phyloP scores from a whole-genome alignment of 805 yeast genomes.

The Candida caryicola region DNA sequence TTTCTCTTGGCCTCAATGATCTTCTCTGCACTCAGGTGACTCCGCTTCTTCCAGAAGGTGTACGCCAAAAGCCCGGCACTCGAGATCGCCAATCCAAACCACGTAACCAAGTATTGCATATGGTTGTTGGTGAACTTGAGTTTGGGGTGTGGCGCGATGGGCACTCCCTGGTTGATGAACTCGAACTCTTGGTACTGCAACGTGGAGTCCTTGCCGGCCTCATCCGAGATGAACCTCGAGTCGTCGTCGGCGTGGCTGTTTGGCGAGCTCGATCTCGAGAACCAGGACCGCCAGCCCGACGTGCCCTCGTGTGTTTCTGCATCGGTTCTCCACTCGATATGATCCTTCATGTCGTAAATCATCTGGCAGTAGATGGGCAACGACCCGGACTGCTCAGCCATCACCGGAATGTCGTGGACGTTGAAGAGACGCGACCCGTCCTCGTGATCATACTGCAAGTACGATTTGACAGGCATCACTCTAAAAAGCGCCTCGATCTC shows the following conservation, averaged over 20 bases:
- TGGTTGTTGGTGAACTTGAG: constrained; percentile 86
- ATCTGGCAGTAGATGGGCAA: constrained; percentile 78
- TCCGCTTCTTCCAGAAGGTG: constrained; percentile 27
- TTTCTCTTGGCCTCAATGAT: constrained; percentile 38
- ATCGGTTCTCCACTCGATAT: constrained; percentile 45
- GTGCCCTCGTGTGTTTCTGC: constrained; percentile 5
- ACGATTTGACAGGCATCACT: constrained; percentile 58
- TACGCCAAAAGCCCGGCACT: constrained; percentile 62
- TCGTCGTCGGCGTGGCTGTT: constrained; percentile 10
- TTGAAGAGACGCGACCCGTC: constrained; percentile 67
- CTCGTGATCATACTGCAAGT: constrained; percentile 68
- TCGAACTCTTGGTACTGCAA: constrained; percentile 45
- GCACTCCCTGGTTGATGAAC: constrained; percentile 79
- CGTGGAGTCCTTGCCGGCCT: constrained; percentile 28
- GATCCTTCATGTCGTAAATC: constrained; percentile 62
- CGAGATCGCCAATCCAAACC: constrained; percentile 85
- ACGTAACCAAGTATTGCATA: constrained; percentile 85
- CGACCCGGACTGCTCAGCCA: constrained; percentile 66
- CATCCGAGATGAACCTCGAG: constrained; percentile 18
- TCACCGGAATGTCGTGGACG: constrained; percentile 76
- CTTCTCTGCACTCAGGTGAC: constrained; percentile 36
- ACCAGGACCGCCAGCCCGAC: constrained; percentile 13
- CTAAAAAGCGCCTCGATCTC: constrained; percentile 73
- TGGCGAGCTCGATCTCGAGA: background rate
- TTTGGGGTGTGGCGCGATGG: constrained; percentile 79